Base-by-base conservation (phyloP, 202 grass and related monocot genomes). In the Eragrostis tef region DNA sequence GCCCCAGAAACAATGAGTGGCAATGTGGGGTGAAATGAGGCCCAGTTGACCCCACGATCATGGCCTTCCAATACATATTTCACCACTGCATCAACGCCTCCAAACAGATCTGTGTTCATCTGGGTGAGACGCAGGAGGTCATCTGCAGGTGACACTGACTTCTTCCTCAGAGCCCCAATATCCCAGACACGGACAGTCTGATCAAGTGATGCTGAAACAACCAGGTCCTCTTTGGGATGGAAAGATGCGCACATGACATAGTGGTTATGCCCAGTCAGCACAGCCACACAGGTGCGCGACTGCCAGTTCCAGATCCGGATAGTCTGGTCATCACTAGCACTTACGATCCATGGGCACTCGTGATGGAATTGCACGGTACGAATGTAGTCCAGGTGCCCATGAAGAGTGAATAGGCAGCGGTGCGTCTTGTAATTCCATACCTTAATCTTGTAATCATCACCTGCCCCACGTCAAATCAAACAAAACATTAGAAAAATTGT, bases 251-350 rank as follows among this genome's bases (percentile, higher is more conserved):
- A 93, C 96, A 99, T 99, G 50, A 99, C 96, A 79, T 99, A 99
- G 71, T 99, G 96, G 63, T 98, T 98, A 64, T 98, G 95, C 66
- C 95, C 92, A 4, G 95, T 95, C 17, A 98, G 89, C 78, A 98
- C 95, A 7, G 95, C 91, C 68, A 98, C 92, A 57, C 95, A 98
- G 16, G 88, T 95, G n/a, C 92, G 92, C 41, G 96, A 99, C 52
- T 99, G 96, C 96, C 96, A 99, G 70, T 99, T 99, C 96, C 96
- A 99, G 74, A 99, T 91, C 36, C 96, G 90, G 67, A 99, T 99
- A 59, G 96, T 99, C 71, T 99, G 96, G 26, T 99, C 96, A 60
- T 99, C 96, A 2, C 92, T 95, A 36, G 96, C 89, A 87, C 92
- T 95, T 39, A 95, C 92, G 3, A 99, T 99, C 96, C 96, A 99